Conservation (phyloP, 345 rosid genomes). For the Arabidopsis suecica region DNA sequence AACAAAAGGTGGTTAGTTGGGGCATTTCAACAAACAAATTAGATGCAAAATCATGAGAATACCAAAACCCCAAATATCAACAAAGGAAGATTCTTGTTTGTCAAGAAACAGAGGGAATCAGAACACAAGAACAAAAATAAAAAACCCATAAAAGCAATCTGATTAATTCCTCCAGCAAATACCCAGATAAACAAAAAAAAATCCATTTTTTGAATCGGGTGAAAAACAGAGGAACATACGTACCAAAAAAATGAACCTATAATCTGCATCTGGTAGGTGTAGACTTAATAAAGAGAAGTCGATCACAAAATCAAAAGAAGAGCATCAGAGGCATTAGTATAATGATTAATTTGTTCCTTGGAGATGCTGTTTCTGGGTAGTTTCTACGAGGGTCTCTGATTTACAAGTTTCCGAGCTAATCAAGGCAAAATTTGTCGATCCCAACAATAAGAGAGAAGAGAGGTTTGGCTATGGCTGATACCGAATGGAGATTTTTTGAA, state of each 20-base stretch:
- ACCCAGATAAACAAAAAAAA: conserved; percentile 12
- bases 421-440: conserved; percentile 32
- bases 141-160: conserved; percentile 1
- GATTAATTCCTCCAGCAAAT: neutral
- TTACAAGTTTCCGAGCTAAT: conserved; percentile 27
- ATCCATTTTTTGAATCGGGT: neutral
- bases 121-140: conserved; percentile 10
- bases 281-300: neutral
- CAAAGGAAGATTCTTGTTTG: conserved; percentile 31
- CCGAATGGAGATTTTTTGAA: conserved; percentile 4
- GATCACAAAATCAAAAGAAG: conserved; percentile 28
- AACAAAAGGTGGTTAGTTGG: conserved; percentile 33
- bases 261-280: conserved; percentile 24
- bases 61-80: conserved; percentile 14
- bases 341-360: conserved; percentile 1
- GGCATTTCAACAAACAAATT: conserved; percentile 53
- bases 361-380: conserved; percentile 41
- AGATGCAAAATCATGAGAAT: conserved; percentile 28
- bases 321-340: conserved; percentile 21
- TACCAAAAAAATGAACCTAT: conserved; percentile 29
- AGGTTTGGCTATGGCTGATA: conserved; percentile 36
- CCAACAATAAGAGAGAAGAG: conserved; percentile 36
- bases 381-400: conserved; percentile 31
- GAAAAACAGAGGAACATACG: conserved; percentile 22
- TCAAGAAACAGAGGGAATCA: conserved; percentile 37